phyloP scores from a whole-genome alignment of 257 asterid genomes.

The Solanum pinnatisectum region DNA sequence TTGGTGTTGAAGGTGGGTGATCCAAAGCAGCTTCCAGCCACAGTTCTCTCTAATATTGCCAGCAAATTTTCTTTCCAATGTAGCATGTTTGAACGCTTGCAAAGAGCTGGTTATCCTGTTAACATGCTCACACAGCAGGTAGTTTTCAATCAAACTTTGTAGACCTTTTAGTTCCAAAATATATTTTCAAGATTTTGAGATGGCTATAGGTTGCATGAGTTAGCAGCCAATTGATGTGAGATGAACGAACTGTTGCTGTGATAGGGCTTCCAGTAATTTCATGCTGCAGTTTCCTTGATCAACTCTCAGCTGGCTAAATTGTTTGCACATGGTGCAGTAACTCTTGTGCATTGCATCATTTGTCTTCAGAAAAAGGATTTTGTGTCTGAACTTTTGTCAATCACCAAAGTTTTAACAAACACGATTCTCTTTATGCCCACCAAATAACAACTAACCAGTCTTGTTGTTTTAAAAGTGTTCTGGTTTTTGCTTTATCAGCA shows the following conservation, averaged over 20 bases:
- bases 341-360: background rate
- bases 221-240: background rate
- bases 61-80: constrained; percentile 85
- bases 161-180: background rate
- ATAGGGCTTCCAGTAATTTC: background rate
- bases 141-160: constrained; percentile 5
- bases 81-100: constrained; percentile 98
- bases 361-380: background rate
- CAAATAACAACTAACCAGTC: background rate
- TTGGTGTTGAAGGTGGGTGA: constrained; percentile 75
- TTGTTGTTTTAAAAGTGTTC: background rate
- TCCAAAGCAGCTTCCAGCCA: constrained; percentile 99
- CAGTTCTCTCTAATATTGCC: constrained; percentile 88
- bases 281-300: background rate
- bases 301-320: background rate
- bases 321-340: background rate
- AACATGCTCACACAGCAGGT: constrained; percentile 95
- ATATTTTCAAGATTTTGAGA: background rate
- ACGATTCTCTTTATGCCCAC: background rate
- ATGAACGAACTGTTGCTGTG: background rate
- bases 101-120: constrained; percentile 95
- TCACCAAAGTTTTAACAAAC: background rate
- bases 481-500: constrained; percentile 1
- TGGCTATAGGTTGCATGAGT: background rate
- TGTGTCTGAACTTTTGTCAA: background rate